Conservation (phyloP, 805 yeast genomes). For the Nakazawaea ambrosiae region DNA sequence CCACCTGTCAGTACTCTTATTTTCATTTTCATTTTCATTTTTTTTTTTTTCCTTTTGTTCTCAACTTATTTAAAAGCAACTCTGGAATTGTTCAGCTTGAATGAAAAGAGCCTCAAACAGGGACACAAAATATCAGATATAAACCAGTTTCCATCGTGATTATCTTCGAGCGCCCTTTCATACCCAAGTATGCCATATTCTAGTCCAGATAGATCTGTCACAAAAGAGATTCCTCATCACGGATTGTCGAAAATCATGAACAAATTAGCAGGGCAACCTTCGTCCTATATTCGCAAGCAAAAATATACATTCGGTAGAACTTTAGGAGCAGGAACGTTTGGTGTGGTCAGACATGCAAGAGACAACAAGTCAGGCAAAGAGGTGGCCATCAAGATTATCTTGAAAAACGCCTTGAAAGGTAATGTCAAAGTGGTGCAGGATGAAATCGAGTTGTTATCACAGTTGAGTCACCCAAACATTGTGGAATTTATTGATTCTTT, state of each 20-base stretch:
- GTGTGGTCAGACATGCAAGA: constrained; percentile 78
- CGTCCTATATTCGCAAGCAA: constrained; percentile 56
- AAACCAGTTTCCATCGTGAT: no score
- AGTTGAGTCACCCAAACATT: constrained; percentile 74
- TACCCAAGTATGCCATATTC: constrained; percentile 6
- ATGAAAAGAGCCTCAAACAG: no score
- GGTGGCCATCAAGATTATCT: constrained; percentile 84
- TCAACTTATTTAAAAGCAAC: not conserved
- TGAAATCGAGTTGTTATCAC: constrained; percentile 65
- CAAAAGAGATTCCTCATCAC: not conserved
- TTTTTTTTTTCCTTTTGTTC: not conserved
- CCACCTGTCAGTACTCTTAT: not conserved
- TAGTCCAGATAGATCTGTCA: constrained; percentile 2
- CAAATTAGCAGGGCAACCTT: constrained; percentile 68
- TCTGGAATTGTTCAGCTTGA: no score
- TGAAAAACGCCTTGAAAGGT: constrained; percentile 78
- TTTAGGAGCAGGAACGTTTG: constrained; percentile 92
- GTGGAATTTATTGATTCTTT: constrained; percentile 92
- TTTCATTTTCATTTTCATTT: not conserved
- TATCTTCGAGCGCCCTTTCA: not conserved
- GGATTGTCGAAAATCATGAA: constrained; percentile 31
- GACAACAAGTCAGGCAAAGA: constrained; percentile 44
- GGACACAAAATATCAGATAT: no score
- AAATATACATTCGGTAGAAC: constrained; percentile 76
- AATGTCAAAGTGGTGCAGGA: constrained; percentile 59